Evolutionary conservation across 1,139 yeast genomes (phyloP).

Genomic region (Wickerhamiella infanticola): DNA sequence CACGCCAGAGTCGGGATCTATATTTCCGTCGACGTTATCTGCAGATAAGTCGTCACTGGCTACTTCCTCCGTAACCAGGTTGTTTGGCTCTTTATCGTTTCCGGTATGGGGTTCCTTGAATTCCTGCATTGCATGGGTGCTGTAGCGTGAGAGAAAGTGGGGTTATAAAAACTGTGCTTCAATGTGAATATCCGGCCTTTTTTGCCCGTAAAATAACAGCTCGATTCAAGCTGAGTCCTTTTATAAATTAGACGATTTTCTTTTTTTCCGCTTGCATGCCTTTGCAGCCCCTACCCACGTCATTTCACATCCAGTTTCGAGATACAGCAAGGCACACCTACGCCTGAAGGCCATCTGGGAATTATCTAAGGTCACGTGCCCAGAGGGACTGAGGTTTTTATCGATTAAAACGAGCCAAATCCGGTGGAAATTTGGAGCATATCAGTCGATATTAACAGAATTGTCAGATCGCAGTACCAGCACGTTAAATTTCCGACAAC

Average conservation of each 20-base stretch:
- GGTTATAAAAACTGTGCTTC: background rate
- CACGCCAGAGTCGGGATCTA: slow-evolving; percentile 28
- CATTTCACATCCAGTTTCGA: background rate
- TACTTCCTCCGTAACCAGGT: background rate
- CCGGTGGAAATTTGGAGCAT: too few relatives aligned
- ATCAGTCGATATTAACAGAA: too few relatives aligned
- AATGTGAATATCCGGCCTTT: background rate
- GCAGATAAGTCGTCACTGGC: background rate
- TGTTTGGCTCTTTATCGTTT: background rate
- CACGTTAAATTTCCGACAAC: too few relatives aligned
- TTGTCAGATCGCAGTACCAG: too few relatives aligned
- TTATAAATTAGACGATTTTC: too few relatives aligned
- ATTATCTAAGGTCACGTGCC: too few relatives aligned
- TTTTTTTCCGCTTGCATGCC: background rate
- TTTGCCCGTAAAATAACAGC: background rate
- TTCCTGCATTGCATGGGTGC: background rate
- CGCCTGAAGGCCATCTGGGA: too few relatives aligned
- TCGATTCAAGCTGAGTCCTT: background rate
- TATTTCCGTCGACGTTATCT: background rate
- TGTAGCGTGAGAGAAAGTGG: background rate
- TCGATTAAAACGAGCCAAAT: too few relatives aligned
- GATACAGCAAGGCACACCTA: too few relatives aligned
- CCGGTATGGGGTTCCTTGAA: background rate
- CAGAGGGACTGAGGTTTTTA: too few relatives aligned
- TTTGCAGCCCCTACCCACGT: background rate